Evolutionary conservation across 2,329 filamentous ascomycete genomes (phyloP).

Genomic region (Helotiales sp.): DNA sequence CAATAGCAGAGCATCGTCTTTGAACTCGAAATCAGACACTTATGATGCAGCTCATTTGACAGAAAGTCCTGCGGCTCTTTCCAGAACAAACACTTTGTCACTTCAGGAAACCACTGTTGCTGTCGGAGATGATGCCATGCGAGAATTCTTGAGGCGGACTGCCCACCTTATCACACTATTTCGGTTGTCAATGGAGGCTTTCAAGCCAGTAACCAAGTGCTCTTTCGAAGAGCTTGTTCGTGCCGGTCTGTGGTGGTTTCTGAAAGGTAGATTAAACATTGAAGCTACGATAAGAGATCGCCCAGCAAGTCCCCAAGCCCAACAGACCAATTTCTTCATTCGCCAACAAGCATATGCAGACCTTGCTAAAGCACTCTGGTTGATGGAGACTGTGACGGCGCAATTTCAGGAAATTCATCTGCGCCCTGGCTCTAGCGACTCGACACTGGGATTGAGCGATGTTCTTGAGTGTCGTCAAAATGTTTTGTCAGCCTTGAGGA

Average conservation of each 20-base stretch:
- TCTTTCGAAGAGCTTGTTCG: conserved; percentile 68
- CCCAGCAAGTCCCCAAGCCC: conserved; percentile 52
- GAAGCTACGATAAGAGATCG: conserved; percentile 70
- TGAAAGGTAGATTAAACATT: conserved; percentile 75
- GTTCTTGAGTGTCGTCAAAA: conserved; percentile 51
- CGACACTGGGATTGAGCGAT: conserved; percentile 38
- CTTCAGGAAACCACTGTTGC: conserved; percentile 28
- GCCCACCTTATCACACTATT: conserved; percentile 76
- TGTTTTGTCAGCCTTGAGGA: conserved; percentile 66
- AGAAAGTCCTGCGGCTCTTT: conserved; percentile 11
- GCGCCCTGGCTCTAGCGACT: conserved; percentile 19
- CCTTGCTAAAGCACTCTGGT: conserved; percentile 83
- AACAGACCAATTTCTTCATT: conserved; percentile 54
- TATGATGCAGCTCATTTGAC: not conserved
- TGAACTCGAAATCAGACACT: not conserved
- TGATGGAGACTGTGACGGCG: conserved; percentile 54
- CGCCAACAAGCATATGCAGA: conserved; percentile 81
- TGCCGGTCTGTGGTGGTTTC: conserved; percentile 85
- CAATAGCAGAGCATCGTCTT: not conserved
- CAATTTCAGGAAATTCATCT: conserved; percentile 24
- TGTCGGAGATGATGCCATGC: conserved; percentile 60
- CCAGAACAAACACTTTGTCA: conserved; percentile 21
- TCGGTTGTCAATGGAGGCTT: conserved; percentile 72
- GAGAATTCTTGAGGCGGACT: conserved; percentile 69
- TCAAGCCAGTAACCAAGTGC: conserved; percentile 64